Percentiles rank a stretch among this genome's conserved stretches.
Evolutionary conservation across 2,329 filamentous ascomycete genomes (phyloP).

Genomic region (Clonostachys rosea): DNA sequence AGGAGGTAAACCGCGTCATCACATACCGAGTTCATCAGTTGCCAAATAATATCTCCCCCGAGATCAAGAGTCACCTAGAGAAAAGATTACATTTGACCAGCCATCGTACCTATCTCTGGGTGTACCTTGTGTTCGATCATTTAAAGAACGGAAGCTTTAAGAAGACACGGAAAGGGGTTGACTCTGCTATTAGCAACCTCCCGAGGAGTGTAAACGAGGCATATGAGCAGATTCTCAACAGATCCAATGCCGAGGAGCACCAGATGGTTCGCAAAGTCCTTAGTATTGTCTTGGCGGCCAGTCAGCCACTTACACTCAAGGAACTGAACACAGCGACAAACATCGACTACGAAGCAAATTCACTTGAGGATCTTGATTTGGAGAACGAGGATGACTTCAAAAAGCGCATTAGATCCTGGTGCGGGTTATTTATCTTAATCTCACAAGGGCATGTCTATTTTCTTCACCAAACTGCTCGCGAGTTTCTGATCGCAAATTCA

Average conservation of each 20-base stretch:
- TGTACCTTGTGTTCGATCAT: slow-evolving; percentile 24
- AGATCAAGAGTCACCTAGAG: slow-evolving; percentile 5
- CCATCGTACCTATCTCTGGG: slow-evolving; percentile 30
- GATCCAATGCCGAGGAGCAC: neutral
- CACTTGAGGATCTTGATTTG: slow-evolving; percentile 11
- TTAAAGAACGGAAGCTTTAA: slow-evolving; percentile 14
- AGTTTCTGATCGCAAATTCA: slow-evolving; percentile 17
- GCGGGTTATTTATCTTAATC: slow-evolving; percentile 19
- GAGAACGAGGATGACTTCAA: slow-evolving; percentile 4
- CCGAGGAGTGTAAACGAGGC: slow-evolving; percentile 18
- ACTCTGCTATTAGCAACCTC: slow-evolving; percentile 10
- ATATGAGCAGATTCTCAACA: slow-evolving; percentile 18
- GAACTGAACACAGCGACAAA: slow-evolving; percentile 19
- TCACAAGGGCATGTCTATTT: slow-evolving; percentile 17
- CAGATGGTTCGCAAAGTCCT: slow-evolving; percentile 6
- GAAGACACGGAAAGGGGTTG: slow-evolving; percentile 9
- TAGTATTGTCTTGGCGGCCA: slow-evolving; percentile 16
- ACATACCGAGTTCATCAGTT: slow-evolving; percentile 13
- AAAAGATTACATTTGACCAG: slow-evolving; percentile 7
- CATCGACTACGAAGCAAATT: slow-evolving; percentile 5
- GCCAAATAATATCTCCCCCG: slow-evolving; percentile 5
- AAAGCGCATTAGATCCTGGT: slow-evolving; percentile 11
- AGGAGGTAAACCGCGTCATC: slow-evolving; percentile 27
- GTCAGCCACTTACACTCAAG: slow-evolving; percentile 12
- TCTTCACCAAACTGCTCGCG: slow-evolving; percentile 22